Evolutionary conservation across 1,139 yeast genomes (phyloP).

Genomic region (Torulaspora pretoriensis): DNA sequence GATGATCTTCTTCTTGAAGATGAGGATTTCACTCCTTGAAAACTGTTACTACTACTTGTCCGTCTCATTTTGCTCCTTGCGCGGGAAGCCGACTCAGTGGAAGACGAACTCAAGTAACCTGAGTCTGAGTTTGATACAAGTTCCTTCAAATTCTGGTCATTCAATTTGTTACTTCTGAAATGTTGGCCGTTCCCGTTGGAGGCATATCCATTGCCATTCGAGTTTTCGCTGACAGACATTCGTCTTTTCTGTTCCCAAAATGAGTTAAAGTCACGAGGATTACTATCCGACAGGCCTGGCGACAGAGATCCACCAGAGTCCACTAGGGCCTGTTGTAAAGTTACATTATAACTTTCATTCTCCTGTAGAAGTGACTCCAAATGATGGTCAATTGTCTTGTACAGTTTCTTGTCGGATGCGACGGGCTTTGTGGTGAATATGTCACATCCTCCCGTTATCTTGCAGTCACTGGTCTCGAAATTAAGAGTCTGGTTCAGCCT

Average conservation of each 20-base stretch:
- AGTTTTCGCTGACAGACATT: conserved; percentile 33
- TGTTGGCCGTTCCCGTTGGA: conserved; percentile 9
- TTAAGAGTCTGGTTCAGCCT: conserved; percentile 80
- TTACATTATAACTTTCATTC: conserved; percentile 34
- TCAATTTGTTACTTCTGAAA: conserved; percentile 31
- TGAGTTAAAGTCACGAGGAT: conserved; percentile 24
- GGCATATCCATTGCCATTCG: conserved; percentile 14
- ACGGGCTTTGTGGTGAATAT: conserved; percentile 91
- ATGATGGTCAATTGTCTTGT: conserved; percentile 82
- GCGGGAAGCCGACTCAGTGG: conserved; percentile 23
- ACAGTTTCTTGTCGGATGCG: conserved; percentile 81
- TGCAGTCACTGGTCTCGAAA: conserved; percentile 84
- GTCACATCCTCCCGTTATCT: conserved; percentile 89
- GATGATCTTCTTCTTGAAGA: conserved; percentile 29
- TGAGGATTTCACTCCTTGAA: conserved; percentile 14
- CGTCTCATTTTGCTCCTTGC: conserved; percentile 21
- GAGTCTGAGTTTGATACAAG: conserved; percentile 28
- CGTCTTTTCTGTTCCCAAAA: conserved; percentile 39
- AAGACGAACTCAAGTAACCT: conserved; percentile 32
- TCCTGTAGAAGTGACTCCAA: conserved; percentile 63
- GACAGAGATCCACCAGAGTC: conserved; percentile 21
- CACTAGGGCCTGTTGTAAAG: conserved; percentile 25
- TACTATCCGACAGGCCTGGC: conserved; percentile 17
- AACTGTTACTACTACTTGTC: conserved; percentile 27
- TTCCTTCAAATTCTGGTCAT: conserved; percentile 36